phyloP scores from a whole-genome alignment of 2,329 filamentous ascomycete species.

The Monosporascus sp. region DNA sequence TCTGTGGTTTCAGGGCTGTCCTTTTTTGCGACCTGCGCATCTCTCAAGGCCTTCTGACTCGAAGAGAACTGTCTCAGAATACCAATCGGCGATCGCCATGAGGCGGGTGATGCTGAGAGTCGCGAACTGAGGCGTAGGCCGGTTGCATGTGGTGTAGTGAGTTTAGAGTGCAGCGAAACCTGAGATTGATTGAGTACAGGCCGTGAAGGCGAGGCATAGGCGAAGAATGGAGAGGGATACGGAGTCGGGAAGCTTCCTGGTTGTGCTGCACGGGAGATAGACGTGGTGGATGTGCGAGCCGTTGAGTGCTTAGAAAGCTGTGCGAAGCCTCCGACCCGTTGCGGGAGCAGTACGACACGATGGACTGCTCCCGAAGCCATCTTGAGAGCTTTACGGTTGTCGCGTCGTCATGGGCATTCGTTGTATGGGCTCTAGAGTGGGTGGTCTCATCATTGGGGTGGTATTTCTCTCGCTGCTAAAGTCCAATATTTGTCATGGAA shows the following conservation, averaged over 20 bases:
- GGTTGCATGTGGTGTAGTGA: slow-evolving; percentile 1
- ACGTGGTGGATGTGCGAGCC: slow-evolving; percentile 5
- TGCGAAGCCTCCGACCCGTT: slow-evolving; percentile 33
- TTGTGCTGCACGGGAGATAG: slow-evolving; percentile 2
- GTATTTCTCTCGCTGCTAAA: background rate
- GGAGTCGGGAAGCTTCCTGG: slow-evolving; percentile 3
- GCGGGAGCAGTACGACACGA: slow-evolving; percentile 42
- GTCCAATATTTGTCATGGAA: no score
- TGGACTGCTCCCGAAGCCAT: slow-evolving; percentile 48
- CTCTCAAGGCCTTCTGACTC: slow-evolving; percentile 3
- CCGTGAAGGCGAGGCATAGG: background rate
- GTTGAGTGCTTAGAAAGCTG: slow-evolving; percentile 14
- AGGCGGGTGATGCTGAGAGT: slow-evolving; percentile 1
- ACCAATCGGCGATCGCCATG: slow-evolving; percentile 9
- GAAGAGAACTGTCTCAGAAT: slow-evolving; percentile 15
- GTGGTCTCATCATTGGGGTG: slow-evolving; percentile 7
- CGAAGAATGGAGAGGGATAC: background rate
- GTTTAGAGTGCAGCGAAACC: slow-evolving; percentile 7
- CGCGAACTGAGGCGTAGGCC: slow-evolving; percentile 8
- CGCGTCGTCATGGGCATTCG: slow-evolving; percentile 15
- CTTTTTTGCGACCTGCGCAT: slow-evolving; percentile 7
- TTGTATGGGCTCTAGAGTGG: background rate
- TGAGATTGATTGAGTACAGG: slow-evolving; percentile 8
- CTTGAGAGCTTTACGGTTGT: slow-evolving; percentile 20
- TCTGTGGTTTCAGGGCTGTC: slow-evolving; percentile 10